Base-by-base conservation (phyloP, 305 asterid species). In the Fraxinus floribunda region DNA sequence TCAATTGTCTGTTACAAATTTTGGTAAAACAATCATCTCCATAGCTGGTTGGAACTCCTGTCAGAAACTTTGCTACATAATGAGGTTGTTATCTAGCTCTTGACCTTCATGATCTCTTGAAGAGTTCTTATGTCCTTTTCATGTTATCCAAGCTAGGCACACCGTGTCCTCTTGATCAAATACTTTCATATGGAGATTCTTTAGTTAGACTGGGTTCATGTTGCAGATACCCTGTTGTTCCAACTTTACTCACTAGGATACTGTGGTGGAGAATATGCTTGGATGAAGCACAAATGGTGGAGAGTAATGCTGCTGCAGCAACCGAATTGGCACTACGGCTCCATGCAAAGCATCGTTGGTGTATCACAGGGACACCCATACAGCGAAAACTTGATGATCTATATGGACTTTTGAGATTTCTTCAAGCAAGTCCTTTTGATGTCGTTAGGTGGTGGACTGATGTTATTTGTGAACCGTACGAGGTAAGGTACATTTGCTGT, bases 251-350 rank as follows among this genome's bases (percentile, higher is more conserved):
- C 81, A 96, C 98, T 81, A 91, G 98, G 92, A 89, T 96, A 80
- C 84, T 94, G 49, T 96, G 99, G 99, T 96, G 99, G 99, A 96
- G 99, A 86, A 86, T 96, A 85, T 96, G 99, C 86, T 75, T 96
- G 91, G 99, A 96, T 91, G 99, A 96, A 91, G 99, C 98, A 90
- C 99, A 96, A 90, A 96, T 94, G 98, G 99, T 94, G 85, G 99
- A 96, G 90, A 94, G 95, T 83, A 93, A 89, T 92, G 95, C 97
- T 87, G 94, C 98, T 64, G 93, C 97, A 49, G 95, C 99, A 75
- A 90, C 95, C 81, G 99, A 92, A 85, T 89, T 96, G 93, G 98
- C 99, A 16, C 66, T 96, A 81, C 93, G 99, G 80, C 88, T 94
- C 68, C 97, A 92, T 86, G 95, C 95, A 81, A 91, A 86, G 86